Base-by-base conservation (phyloP, 768 basidiomycete genomes). In the Suillus subluteus region DNA sequence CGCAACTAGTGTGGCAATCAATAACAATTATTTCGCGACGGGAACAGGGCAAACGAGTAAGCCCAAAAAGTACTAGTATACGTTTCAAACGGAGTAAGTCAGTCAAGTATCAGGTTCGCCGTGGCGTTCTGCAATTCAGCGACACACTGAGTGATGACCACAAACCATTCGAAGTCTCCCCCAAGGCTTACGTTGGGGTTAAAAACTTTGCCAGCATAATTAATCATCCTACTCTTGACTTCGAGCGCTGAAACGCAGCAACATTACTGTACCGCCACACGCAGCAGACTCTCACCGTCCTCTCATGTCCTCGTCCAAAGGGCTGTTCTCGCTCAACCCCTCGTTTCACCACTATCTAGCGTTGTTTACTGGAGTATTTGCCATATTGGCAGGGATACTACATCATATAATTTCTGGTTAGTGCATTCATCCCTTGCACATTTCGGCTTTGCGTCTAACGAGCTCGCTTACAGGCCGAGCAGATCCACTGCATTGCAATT, bases 401-500 rank as follows among this genome's bases (percentile, higher is more conserved):
- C 80, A 83, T 58, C 77, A 79, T 68, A 65, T 80, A 35, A 66
- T 88, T 32, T 71, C 80, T 55, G 87, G 87, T 88, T 62, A 58
- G 83, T 75, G 23, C 30, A 58, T 58, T 35, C 62, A 48, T 68
- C 4, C 38, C 46, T 61, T 48, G 15, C 41, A 37, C 35, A 16
- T 54, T 48, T 26, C 18, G 64, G 26, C 54, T 44, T 16, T 44
- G 30, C 9, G 16, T 5, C 46, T n/a, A n/a, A 61, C 41, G 18
- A 26, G 40, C 6, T 26, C 18, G 23, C 38, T 55, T 38, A 48
- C 68, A 95, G 95, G 93, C 76, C 85, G 83, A 75, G 78, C 83
- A 8, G 95, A 96, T 76, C 87, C 90, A 16, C 81, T 85, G 63
- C 91, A 87, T 73, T 96, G 95, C 74, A 80, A 84, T 66, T 84